Base-by-base conservation (phyloP, 805 yeast species). In the Ogataea angusta region DNA sequence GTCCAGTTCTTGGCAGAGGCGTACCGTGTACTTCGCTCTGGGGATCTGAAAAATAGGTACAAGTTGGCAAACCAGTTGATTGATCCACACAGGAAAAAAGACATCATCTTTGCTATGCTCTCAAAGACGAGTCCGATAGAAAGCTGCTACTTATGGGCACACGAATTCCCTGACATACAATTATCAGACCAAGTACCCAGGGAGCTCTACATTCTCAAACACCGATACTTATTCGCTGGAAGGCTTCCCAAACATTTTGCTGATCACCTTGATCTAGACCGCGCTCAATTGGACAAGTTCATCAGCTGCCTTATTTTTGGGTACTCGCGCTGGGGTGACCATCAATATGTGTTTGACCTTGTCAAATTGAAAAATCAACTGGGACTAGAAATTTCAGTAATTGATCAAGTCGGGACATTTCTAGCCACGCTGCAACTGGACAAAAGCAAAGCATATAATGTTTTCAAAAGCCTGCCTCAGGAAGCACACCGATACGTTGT, bases 251-350 rank as follows among this genome's bases (percentile, higher is more conserved):
- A 25, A 10, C 24, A 35, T 24, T 49, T 49, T 30, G 30, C 41
- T 12, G 14, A 21, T 2, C n/a, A 21, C 6, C 21, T 55, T 16
- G n/a, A 35, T 4, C 29, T 47, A n/a, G 14, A 36, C 10, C 25
- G 32, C 2, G 15, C 18, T 0, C 41, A 45, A 3, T 23, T 42
- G 1, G 39, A 54, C 1, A 30, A 22, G 1, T 38, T 51, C 6
- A 21, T 56, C 10, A 49, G 58, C 29, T n/a, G 43, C 13, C 21
- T 57, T 32, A 50, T 54, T 1, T 53, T 44, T 32, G 39, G 50
- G 4, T 49, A 46, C 25, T 38, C 57, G 10, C 46, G 46, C 31
- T 57, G 56, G 51, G 60, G 59, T 9, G 47, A 39, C 17, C 48
- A 42, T 6, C 32, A 45, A 8, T 40, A 37, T 18, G 52, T 44